phyloP scores from a whole-genome alignment of 192 early-diverging fungal species.

The Diversispora epigaea region DNA sequence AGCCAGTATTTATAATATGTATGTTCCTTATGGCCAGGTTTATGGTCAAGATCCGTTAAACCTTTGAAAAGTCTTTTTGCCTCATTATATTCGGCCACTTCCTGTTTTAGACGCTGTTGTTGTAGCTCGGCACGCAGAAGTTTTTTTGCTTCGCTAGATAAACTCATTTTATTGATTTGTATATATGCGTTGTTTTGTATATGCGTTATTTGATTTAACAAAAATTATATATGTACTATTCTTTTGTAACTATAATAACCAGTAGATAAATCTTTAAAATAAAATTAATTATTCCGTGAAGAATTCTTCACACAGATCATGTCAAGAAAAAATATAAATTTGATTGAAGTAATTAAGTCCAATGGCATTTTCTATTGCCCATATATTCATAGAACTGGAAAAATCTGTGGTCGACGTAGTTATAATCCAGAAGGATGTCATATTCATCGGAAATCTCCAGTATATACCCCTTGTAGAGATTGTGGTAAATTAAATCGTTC shows the following conservation, averaged over 20 bases:
- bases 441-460: not conserved
- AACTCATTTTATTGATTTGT: constrained; percentile 5
- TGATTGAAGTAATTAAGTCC: too few relatives aligned
- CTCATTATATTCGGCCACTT: constrained; percentile 9
- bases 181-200: too few relatives aligned
- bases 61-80: constrained; percentile 6
- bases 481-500: not conserved
- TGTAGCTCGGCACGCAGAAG: not conserved
- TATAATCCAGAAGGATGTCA: not conserved
- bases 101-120: constrained; percentile 13
- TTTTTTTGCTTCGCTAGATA: constrained; percentile 23
- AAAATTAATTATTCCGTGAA: too few relatives aligned
- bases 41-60: constrained; percentile 18
- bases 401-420: not conserved
- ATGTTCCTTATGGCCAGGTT: constrained; percentile 19
- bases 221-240: too few relatives aligned
- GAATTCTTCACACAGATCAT: too few relatives aligned
- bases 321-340: too few relatives aligned
- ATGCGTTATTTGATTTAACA: too few relatives aligned
- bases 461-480: not conserved
- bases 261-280: too few relatives aligned
- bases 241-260: too few relatives aligned
- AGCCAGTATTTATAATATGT: too few relatives aligned
- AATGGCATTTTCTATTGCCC: too few relatives aligned
- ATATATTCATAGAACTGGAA: constrained; percentile 16